A percentile compares a stretch with the other conserved stretches of the same genome.
Conservation (phyloP, 1,139 yeast species). For the Debaryomyces singareniensis region DNA sequence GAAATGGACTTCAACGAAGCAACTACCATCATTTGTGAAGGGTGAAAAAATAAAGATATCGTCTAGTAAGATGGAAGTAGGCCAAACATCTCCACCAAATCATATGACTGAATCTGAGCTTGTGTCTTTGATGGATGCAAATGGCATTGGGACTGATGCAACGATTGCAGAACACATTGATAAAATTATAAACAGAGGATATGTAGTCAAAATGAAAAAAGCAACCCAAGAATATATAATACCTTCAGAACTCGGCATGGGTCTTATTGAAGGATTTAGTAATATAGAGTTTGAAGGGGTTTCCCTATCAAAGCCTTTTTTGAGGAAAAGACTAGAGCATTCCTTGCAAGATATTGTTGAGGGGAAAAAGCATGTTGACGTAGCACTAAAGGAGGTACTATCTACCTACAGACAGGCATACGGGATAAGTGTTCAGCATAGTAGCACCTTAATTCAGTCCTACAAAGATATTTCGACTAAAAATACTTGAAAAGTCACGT, state of each 20-base stretch:
- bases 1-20: constrained; percentile 66
- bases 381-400: constrained; percentile 53
- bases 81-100: constrained; percentile 74
- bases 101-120: constrained; percentile 89
- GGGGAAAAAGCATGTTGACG: constrained; percentile 49
- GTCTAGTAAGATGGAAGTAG: constrained; percentile 58
- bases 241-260: constrained; percentile 83
- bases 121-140: constrained; percentile 90
- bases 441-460: constrained; percentile 18
- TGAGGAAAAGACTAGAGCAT: constrained; percentile 71
- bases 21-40: constrained; percentile 57
- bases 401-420: constrained; percentile 60
- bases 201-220: constrained; percentile 47
- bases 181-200: constrained; percentile 63
- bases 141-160: constrained; percentile 98
- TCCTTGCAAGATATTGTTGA: constrained; percentile 61
- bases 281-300: constrained; percentile 62
- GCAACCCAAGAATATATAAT: constrained; percentile 39
- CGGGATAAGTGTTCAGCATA: constrained; percentile 29
- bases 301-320: constrained; percentile 83
- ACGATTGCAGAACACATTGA: constrained; percentile 98
- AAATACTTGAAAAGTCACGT: constrained; percentile 3
- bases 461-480: constrained; percentile 14
- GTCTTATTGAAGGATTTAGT: constrained; percentile 85
- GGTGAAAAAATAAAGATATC: constrained; percentile 52